phyloP scores from a whole-genome alignment of 371 early-diverging fungal genomes.

The Mucor irregularis region DNA sequence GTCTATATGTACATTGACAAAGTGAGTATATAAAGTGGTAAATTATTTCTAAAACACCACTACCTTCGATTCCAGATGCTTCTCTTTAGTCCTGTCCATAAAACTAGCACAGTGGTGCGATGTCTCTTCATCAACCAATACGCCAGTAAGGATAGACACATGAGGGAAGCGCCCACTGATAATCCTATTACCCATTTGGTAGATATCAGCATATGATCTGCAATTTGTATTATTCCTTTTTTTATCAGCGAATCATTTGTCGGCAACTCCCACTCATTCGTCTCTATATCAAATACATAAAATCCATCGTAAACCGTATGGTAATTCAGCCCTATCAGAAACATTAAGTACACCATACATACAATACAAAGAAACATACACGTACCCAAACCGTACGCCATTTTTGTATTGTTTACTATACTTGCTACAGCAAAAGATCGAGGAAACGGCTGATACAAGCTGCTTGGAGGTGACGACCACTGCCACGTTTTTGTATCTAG shows the following conservation, averaged over 20 bases:
- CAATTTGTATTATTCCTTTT: too few species aligned
- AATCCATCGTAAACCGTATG: slow-evolving; percentile 35
- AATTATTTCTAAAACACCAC: not conserved
- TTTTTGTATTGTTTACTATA: slow-evolving; percentile 27
- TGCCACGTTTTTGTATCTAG: slow-evolving; percentile 25
- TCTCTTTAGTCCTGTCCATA: not conserved
- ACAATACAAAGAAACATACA: not conserved
- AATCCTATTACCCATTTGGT: too few species aligned
- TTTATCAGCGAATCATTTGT: too few species aligned
- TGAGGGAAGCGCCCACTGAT: too few species aligned
- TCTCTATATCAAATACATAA: slow-evolving; percentile 26
- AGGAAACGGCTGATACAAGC: slow-evolving; percentile 30
- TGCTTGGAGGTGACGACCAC: slow-evolving; percentile 10
- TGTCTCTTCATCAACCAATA: slow-evolving; percentile 5
- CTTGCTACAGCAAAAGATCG: slow-evolving; percentile 30
- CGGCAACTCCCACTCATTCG: slow-evolving; percentile 19
- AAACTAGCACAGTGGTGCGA: not conserved
- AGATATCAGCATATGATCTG: too few species aligned
- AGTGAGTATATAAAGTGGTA: not conserved
- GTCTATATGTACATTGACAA: too few species aligned
- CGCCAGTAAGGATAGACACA: not conserved
- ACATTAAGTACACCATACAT: too few species aligned
- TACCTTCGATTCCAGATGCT: slow-evolving; percentile 36
- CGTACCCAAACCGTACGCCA: slow-evolving; percentile 37
- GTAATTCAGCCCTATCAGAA: slow-evolving; percentile 33